Evolutionary conservation across 2,329 filamentous ascomycete genomes (phyloP).

Genomic region (Knufia petricola): DNA sequence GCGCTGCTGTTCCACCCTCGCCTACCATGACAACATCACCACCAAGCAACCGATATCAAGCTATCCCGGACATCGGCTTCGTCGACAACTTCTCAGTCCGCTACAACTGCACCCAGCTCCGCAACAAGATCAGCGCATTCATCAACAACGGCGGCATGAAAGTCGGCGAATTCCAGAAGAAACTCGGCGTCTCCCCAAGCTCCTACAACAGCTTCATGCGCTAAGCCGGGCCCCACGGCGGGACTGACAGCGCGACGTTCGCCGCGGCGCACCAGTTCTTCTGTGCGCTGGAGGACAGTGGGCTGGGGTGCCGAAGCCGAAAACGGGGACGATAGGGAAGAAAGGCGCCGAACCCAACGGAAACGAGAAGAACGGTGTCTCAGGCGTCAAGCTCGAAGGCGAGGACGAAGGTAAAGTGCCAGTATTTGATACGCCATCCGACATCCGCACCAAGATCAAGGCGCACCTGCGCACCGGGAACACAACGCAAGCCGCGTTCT

Average conservation of each 20-base stretch:
- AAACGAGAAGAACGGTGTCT: conserved; percentile 25
- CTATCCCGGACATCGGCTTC: no score
- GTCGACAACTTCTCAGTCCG: neutral
- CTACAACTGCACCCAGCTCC: conserved; percentile 26
- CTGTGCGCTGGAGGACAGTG: conserved; percentile 42
- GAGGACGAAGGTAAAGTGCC: conserved; percentile 40
- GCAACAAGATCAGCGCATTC: conserved; percentile 34
- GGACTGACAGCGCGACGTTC: conserved; percentile 26
- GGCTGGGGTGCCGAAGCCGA: conserved; percentile 30
- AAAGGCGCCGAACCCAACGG: neutral
- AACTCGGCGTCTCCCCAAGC: conserved; percentile 13
- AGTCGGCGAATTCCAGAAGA: conserved; percentile 11
- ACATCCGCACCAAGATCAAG: conserved; percentile 48
- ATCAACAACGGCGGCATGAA: conserved; percentile 27
- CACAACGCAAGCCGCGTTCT: conserved; percentile 45
- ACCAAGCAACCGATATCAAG: no score
- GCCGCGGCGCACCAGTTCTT: conserved; percentile 33
- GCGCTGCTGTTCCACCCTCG: no score
- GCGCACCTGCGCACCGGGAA: conserved; percentile 39
- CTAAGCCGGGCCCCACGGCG: conserved; percentile 24
- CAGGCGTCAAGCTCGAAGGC: conserved; percentile 23
- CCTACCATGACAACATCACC: no score
- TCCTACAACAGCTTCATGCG: conserved; percentile 41
- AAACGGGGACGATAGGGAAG: neutral
- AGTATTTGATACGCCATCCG: conserved; percentile 50